Conservation (phyloP, 140 eudicot genomes). For the Flaveria floridana region DNA sequence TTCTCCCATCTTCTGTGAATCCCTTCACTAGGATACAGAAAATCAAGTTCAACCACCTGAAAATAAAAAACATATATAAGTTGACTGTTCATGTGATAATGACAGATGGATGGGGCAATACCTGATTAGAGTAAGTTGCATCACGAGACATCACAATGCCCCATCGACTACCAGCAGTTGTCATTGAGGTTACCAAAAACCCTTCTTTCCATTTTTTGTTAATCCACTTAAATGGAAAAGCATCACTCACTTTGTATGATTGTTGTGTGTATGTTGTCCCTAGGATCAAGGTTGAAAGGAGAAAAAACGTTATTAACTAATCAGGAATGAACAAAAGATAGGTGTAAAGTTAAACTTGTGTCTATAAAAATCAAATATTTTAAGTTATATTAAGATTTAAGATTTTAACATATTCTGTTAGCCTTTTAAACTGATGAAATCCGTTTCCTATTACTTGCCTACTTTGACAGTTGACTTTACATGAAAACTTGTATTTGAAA, state of each 20-base stretch:
- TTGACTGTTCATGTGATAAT: background rate
- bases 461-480: background rate
- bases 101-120: background rate
- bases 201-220: background rate
- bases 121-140: background rate
- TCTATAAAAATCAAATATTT: background rate
- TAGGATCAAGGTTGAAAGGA: background rate
- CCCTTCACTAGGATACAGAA: no score
- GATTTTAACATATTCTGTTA: background rate
- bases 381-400: background rate
- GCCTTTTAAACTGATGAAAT: background rate
- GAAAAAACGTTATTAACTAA: background rate
- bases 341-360: no score
- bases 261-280: constrained; percentile 4
- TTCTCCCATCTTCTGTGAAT: no score
- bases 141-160: background rate
- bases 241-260: background rate
- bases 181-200: background rate
- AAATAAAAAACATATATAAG: background rate
- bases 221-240: background rate
- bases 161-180: background rate
- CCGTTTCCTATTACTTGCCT: background rate
- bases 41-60: no score
- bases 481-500: background rate
- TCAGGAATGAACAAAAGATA: background rate